Conservation (phyloP, 805 yeast genomes). For the Myxozyma lipomycoides region DNA sequence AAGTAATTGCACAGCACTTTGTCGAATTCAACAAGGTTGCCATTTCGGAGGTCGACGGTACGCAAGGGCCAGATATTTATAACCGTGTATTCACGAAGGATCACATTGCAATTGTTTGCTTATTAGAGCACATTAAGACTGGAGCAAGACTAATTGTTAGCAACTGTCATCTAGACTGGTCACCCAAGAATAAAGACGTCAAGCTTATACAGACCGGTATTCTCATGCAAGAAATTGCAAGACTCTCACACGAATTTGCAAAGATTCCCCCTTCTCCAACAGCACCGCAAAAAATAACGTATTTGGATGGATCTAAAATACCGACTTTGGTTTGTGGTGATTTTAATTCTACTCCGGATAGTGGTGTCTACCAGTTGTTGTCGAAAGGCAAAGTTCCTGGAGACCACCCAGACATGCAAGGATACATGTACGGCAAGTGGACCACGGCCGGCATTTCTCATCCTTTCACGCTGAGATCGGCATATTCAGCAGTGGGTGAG, state of each 20-base stretch:
- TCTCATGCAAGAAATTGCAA: constrained; percentile 68
- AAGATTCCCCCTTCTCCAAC: constrained; percentile 25
- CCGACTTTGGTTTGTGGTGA: constrained; percentile 93
- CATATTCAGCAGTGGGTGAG: constrained; percentile 81
- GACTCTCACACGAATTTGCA: constrained; percentile 9
- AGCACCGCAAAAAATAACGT: constrained; percentile 37
- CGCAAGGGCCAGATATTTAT: constrained; percentile 85
- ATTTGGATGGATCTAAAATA: constrained; percentile 48
- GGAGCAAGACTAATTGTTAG: constrained; percentile 71
- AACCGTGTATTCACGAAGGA: constrained; percentile 96
- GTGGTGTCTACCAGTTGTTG: constrained; percentile 90
- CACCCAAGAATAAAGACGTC: constrained; percentile 93
- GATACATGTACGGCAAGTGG: constrained; percentile 85
- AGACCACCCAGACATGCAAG: constrained; percentile 74
- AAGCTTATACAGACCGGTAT: constrained; percentile 94
- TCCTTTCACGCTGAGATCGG: constrained; percentile 73
- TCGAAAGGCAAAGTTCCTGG: constrained; percentile 67
- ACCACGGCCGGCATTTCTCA: constrained; percentile 87
- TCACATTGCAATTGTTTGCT: constrained; percentile 76
- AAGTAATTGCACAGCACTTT: constrained; percentile 62
- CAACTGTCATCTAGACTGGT: constrained; percentile 97
- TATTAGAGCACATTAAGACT: constrained; percentile 66
- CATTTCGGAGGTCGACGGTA: constrained; percentile 29
- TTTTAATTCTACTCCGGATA: constrained; percentile 79
- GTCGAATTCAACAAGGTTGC: constrained; percentile 68